Evolutionary conservation across 2,329 filamentous ascomycete species (phyloP), one percentile per base, ranked within the genome.

Genomic region (Elsinoe batatas): DNA sequence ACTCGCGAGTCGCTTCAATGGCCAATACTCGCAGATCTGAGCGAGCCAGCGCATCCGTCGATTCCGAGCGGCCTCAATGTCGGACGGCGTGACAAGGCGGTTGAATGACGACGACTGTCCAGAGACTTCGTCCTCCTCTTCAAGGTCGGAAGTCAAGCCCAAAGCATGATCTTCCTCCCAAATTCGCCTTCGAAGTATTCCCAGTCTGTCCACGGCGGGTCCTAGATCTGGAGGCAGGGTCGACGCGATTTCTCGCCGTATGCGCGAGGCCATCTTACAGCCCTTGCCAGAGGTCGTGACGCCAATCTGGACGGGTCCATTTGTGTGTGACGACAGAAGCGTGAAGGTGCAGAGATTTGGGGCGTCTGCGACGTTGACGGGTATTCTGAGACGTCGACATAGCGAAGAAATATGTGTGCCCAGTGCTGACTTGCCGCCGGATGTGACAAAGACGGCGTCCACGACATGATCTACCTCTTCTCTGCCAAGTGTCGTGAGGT

Each of bases 11-110:
- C 87, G 82, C 60, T 83, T 84, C 22, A 98, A 77, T 1, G 93
- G 91, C 93, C 93, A 98, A 72, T 98, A 98, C 74, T 98, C 93
- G 77, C 93, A 98, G 53, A 98, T 89, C 68, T 98, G 93, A 17
- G 87, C 82, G 1, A 98, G 76, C 93, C 93, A 98, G 57, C 93
- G 81, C 76, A 95, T 91, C 53, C 93, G 80, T 58, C 91, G 78
- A 18, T 81, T 90, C 67, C 89, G 89, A 13, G 83, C 81, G 2
- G 84, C 84, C 58, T 87, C 84, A 0, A 80, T 72, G 64, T 93
- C 88, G 43, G 84, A 82, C 46, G 88, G 84, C 0, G 78, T 81
- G 5, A 97, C 79, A 3, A 98, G 76, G 58, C 80, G 83, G 69
- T 98, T 98, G 70, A 98, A 96, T 0, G 78, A 80, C 1, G 91